Evolutionary conservation across 331 rosid species (phyloP), one percentile per base, ranked within the genome.

Genomic region (Acacia concinna): DNA sequence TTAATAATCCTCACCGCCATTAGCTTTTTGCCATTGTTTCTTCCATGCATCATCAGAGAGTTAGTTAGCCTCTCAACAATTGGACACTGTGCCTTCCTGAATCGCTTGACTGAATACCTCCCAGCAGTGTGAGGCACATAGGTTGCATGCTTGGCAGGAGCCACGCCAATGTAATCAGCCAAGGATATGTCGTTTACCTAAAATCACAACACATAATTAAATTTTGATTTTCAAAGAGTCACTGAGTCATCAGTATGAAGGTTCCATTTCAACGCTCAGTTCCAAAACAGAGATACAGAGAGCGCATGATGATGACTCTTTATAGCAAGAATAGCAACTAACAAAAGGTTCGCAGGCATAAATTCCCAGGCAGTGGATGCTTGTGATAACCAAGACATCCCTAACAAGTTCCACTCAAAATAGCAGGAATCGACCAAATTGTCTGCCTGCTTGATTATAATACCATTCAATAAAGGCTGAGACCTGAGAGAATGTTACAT

Each of bases 91-190:
- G 89, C 90, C 57, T 89, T 89, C 83, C 92, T 82, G 83, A 89
- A 89, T 1, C 92, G 79, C 47, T 88, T 88, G 28, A 78, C 87
- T 0, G 92, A 86, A 83, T 88, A 88, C 78, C 90, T 86, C 76
- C 92, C 92, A 66, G 92, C 88, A 25, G 92, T 89, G 84, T 89
- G 92, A 6, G 90, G 92, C 27, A 86, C 92, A 75, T 80, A 89
- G 11, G 87, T 89, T 5, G 92, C 86, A 76, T 89, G 90, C 84
- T 89, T 89, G 74, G 87, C 85, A 1, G 88, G 73, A 47, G 73
- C 76, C 62, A 87, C 90, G 32, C 89, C 93, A 52, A 87, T 4
- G 72, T 86, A 87, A 73, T 89, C 93, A 2, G 67, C 88, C 78
- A 89, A 64, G 35, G 87, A 82, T 2, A 86, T 89, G 81, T 89